Conservation (phyloP, 2,329 filamentous ascomycete genomes). For the Cercospora brassicicola region DNA sequence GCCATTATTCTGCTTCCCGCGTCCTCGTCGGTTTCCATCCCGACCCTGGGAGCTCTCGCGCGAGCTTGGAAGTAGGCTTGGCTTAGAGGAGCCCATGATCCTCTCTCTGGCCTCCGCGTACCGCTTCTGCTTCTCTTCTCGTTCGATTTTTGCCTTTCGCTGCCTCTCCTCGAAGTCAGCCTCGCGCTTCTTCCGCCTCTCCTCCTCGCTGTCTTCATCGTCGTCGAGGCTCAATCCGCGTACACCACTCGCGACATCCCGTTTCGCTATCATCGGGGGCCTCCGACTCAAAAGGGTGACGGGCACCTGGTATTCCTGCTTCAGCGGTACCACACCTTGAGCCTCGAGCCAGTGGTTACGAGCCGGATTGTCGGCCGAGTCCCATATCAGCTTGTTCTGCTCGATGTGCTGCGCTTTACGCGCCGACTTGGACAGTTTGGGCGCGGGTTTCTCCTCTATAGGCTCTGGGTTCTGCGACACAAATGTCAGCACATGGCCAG, state of each 20-base stretch:
- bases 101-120: conserved; percentile 88
- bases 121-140: conserved; percentile 84
- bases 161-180: conserved; percentile 75
- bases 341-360: conserved; percentile 74
- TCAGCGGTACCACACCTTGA: conserved; percentile 61
- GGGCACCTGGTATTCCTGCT: conserved; percentile 71
- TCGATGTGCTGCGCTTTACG: conserved; percentile 77
- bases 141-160: conserved; percentile 72
- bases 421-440: conserved; percentile 70
- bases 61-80: conserved; percentile 32
- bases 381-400: conserved; percentile 82
- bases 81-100: conserved; percentile 68
- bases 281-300: conserved; percentile 85
- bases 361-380: conserved; percentile 79
- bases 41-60: conserved; percentile 36
- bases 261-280: conserved; percentile 61
- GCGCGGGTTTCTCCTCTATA: conserved; percentile 34
- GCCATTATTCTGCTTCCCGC: conserved; percentile 35
- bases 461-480: conserved; percentile 41
- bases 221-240: conserved; percentile 49
- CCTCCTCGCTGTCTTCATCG: conserved; percentile 66
- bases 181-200: conserved; percentile 59
- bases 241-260: conserved; percentile 53
- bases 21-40: conserved; percentile 25
- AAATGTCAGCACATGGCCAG: conserved; percentile 30